Evolutionary conservation across 106 monocot genomes (phyloP).

Genomic region (Dendrobium officinale): DNA sequence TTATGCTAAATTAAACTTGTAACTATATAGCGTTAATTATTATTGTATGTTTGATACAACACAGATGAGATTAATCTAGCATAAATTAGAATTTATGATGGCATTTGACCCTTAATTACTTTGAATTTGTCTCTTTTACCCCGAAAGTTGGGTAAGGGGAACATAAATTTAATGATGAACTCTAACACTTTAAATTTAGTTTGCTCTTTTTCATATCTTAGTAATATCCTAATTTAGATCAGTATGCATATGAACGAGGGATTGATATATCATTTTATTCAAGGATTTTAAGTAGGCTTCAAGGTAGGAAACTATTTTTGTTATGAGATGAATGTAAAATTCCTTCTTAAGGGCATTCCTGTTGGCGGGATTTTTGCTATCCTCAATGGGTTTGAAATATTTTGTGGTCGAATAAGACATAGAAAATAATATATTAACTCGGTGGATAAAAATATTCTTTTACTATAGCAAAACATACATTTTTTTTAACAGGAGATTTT

Average conservation of each 20-base stretch:
- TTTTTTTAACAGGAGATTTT: too few relatives aligned
- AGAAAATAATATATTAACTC: too few relatives aligned
- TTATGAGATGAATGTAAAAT: not conserved
- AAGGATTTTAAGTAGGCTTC: not conserved
- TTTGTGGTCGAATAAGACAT: too few relatives aligned
- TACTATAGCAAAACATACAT: too few relatives aligned
- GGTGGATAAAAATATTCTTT: too few relatives aligned
- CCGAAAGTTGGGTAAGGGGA: not conserved
- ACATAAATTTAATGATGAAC: not conserved
- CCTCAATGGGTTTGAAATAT: too few relatives aligned
- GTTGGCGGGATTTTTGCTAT: too few relatives aligned
- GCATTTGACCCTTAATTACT: not conserved
- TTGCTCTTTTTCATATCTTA: not conserved
- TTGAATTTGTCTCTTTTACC: not conserved
- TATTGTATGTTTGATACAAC: not conserved
- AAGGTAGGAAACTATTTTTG: not conserved
- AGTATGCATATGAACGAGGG: not conserved
- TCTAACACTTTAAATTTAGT: not conserved
- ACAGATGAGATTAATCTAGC: too few relatives aligned
- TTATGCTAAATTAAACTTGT: not conserved
- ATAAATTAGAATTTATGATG: not conserved
- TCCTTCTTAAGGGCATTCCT: not conserved
- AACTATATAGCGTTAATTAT: not conserved
- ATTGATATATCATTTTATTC: too few relatives aligned
- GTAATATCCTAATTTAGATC: not conserved